Base-by-base conservation (phyloP, 2,329 filamentous ascomycete genomes). In the Thielaviopsis musarum region DNA sequence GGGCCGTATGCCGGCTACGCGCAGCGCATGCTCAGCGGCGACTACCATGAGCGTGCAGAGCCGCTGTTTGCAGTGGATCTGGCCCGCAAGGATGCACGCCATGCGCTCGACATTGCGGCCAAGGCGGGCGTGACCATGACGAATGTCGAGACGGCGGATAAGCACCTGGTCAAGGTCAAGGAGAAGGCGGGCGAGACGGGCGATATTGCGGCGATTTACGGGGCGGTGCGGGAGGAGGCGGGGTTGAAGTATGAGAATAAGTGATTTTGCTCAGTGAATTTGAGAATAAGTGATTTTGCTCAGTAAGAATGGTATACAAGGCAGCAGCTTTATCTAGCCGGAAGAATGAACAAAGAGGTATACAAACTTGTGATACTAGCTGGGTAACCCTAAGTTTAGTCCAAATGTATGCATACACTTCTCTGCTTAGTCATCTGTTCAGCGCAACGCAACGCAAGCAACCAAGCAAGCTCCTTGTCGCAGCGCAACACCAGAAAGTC, bases 21-120 rank as follows among this genome's bases (percentile, higher is more conserved):
- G 17, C 79, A 78, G 52, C 79, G 89, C 22, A 87, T 95, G 85
- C 68, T 81, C 54, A 74, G 74, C 0, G 89, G 89, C 0, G 86
- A 89, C 65, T 94, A 94, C 68, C 82, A 86, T 70, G 78, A 81
- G 70, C 77, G 85, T 13, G 81, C 87, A 24, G 85, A 84, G 66
- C 90, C 90, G n/a, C 73, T 93, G 9, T 95, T 95, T 69, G 82
- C 82, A 3, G 87, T 91, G 0, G 85, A 93, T 68, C 74, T 95
- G 61, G 90, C 89, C 5, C 75, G 85, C 62, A 95, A 95, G 69
- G 91, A 95, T 73, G 80, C 84, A 1, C 73, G 82, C 1, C 89
- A 95, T 74, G 88, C 87, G 4, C 73, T 82, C 68, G 74, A 72
- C 59, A 66, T 95, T 61, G 90, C 87, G 0, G 73, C 80, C 62